phyloP scores from a whole-genome alignment of 306 rosid genomes.

The Acacia melanoxylon region DNA sequence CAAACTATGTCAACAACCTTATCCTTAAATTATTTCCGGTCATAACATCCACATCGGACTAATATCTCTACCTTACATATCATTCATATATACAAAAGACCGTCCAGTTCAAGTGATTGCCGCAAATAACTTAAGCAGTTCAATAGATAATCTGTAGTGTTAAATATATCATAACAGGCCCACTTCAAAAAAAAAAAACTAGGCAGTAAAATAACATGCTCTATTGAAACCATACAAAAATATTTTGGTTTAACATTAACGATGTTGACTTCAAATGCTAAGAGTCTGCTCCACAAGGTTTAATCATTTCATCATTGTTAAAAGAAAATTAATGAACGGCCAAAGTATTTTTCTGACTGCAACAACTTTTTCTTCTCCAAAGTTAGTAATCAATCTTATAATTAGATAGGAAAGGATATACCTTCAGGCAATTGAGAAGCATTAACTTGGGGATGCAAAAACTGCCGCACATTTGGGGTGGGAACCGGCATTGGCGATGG shows the following conservation, averaged over 20 bases:
- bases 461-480: conserved; percentile 33
- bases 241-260: background rate
- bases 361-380: background rate
- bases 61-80: background rate
- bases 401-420: conserved; percentile 34
- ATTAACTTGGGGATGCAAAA: conserved; percentile 35
- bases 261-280: background rate
- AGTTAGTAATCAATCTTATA: background rate
- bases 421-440: conserved; percentile 60
- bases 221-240: background rate
- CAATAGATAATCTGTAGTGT: background rate
- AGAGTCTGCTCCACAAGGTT: background rate
- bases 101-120: background rate
- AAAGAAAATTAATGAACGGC: background rate
- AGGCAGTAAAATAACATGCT: background rate
- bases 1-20: background rate
- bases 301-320: background rate
- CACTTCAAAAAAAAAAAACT: background rate
- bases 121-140: background rate
- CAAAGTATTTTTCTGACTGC: background rate
- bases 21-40: background rate
- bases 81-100: background rate
- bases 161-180: background rate
- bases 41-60: background rate
- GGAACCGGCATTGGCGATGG: conserved; percentile 40